Evolutionary conservation across 345 rosid genomes (phyloP).

Genomic region (Euclidium syriacum): DNA sequence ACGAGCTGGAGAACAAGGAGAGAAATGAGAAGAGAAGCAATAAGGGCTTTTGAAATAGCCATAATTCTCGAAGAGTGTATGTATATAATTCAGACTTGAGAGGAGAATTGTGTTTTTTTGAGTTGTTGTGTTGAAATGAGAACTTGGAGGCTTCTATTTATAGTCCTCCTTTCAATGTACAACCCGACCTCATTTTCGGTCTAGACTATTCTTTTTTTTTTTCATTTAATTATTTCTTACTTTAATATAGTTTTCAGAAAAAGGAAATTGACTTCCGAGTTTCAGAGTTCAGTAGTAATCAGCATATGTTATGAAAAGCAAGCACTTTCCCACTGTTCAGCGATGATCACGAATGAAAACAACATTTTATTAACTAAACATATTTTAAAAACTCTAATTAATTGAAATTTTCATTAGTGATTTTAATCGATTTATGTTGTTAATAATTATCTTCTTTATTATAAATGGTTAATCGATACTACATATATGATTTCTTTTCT

Average conservation of each 20-base stretch:
- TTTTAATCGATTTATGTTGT: too few species aligned
- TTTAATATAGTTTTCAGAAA: background rate
- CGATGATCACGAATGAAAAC: background rate
- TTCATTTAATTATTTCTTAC: background rate
- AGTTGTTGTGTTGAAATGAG: constrained; percentile 24
- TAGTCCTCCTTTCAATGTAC: constrained; percentile 7
- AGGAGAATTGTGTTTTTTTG: constrained; percentile 1
- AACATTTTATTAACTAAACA: too few species aligned
- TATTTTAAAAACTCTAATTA: background rate
- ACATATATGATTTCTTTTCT: too few species aligned
- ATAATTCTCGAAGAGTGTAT: constrained; percentile 17
- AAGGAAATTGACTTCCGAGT: background rate
- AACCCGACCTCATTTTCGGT: constrained; percentile 10
- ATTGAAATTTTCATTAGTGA: background rate
- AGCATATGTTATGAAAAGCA: background rate
- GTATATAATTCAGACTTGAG: background rate
- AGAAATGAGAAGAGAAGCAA: constrained; percentile 49
- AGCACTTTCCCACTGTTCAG: background rate
- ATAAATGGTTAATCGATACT: background rate
- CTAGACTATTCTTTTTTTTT: constrained; percentile 9
- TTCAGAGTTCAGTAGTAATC: background rate
- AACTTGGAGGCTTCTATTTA: constrained; percentile 25
- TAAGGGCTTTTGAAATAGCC: constrained; percentile 40
- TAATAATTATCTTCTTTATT: background rate
- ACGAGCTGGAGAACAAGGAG: constrained; percentile 43